phyloP scores from a whole-genome alignment of 1,284 basidiomycete species.

The Grifola frondosa region DNA sequence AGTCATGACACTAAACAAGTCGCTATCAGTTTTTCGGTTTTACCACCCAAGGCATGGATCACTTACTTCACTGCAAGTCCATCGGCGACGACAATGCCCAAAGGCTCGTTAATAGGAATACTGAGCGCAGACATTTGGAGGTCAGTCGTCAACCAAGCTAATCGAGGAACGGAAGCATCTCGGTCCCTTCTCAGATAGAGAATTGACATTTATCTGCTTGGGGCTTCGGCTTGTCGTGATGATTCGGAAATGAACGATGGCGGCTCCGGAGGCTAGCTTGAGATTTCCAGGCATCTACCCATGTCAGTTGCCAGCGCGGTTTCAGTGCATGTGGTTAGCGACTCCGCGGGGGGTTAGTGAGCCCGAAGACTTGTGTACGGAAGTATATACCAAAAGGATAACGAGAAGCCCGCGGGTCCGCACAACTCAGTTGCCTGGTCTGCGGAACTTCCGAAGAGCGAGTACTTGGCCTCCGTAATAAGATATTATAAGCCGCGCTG shows the following conservation, averaged over 20 bases:
- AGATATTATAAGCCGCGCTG: too few relatives aligned
- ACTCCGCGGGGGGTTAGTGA: too few relatives aligned
- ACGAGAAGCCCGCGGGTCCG: too few relatives aligned
- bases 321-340: too few relatives aligned
- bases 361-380: too few relatives aligned
- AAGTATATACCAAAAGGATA: too few relatives aligned
- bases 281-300: background rate
- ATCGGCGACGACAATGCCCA: conserved; percentile 26
- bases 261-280: background rate
- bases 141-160: conserved; percentile 19
- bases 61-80: conserved; percentile 31
- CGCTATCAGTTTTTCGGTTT: conserved; percentile 7
- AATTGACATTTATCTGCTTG: too few relatives aligned
- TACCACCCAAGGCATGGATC: background rate
- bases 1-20: conserved; percentile 26
- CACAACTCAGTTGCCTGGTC: too few relatives aligned
- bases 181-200: background rate
- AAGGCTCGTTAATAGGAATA: conserved; percentile 19
- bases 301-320: too few relatives aligned
- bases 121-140: conserved; percentile 13
- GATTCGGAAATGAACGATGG: conserved; percentile 1
- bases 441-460: too few relatives aligned
- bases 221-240: too few relatives aligned
- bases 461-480: too few relatives aligned
- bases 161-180: conserved; percentile 1